These are phyloP conservation scores for Penicillium sp. DNA, from an alignment of 2,329 filamentous ascomycete species.

Conservation along the genomic window DNA sequence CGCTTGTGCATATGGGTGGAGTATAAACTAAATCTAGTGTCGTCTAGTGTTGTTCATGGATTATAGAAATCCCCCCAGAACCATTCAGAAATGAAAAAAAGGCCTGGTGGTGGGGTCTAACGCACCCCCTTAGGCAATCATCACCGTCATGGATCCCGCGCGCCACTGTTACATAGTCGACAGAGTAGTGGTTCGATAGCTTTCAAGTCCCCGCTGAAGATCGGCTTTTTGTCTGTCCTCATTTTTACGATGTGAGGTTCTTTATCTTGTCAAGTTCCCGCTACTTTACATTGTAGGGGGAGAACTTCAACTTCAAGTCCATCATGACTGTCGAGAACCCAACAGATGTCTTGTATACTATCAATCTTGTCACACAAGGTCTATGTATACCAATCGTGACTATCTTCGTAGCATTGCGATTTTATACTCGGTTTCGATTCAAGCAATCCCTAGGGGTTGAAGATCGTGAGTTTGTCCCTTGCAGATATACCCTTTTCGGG, in stretches of 20 bases:
- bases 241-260: slow-evolving; percentile 4
- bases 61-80: slow-evolving; percentile 3
- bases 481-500: not conserved
- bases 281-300: not conserved
- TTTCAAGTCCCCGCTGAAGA: not conserved
- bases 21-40: not conserved
- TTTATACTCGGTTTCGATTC: slow-evolving; percentile 34
- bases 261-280: slow-evolving; percentile 1
- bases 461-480: slow-evolving; percentile 32
- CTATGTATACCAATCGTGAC: slow-evolving; percentile 39
- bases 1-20: slow-evolving; percentile 4
- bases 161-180: not conserved
- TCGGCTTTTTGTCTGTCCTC: not conserved
- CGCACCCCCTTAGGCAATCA: slow-evolving; percentile 5
- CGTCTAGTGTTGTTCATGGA: not conserved
- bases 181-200: slow-evolving; percentile 4
- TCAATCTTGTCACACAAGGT: slow-evolving; percentile 39
- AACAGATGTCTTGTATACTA: slow-evolving; percentile 30
- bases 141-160: not conserved
- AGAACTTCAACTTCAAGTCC: not conserved
- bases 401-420: slow-evolving; percentile 33
- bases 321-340: slow-evolving; percentile 27
- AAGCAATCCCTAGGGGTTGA: slow-evolving; percentile 34
- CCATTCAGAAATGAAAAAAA: not conserved
- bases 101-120: slow-evolving; percentile 6